Conservation (phyloP, 352 stramenopile species). For the Phytophthora rubi region DNA sequence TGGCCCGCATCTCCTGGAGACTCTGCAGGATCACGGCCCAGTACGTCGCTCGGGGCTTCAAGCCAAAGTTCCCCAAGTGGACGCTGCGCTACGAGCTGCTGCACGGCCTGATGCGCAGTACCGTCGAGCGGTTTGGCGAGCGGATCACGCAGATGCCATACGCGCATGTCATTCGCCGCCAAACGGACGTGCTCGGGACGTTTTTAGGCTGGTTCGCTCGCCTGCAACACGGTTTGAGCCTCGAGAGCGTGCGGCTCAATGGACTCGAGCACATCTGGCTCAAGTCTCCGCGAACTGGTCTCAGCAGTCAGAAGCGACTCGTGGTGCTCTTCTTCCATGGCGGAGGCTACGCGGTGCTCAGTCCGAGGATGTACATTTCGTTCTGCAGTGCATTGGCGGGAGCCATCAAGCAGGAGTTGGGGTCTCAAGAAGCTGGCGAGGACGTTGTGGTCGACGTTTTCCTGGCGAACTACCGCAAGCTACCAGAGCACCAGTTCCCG, state of each 20-base stretch:
- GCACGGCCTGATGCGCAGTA: slow-evolving; percentile 22
- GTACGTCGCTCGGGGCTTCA: slow-evolving; percentile 21
- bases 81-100: slow-evolving; percentile 45
- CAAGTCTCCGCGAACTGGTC: slow-evolving; percentile 1
- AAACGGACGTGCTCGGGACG: slow-evolving; percentile 43
- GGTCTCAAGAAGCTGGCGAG: background rate
- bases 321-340: slow-evolving; percentile 67
- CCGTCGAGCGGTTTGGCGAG: slow-evolving; percentile 30
- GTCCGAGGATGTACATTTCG: slow-evolving; percentile 46
- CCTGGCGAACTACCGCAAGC: slow-evolving; percentile 54
- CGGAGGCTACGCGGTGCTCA: slow-evolving; percentile 52
- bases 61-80: slow-evolving; percentile 42
- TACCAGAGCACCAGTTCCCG: slow-evolving; percentile 42
- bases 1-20: background rate
- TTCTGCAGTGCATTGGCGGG: slow-evolving; percentile 36
- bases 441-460: slow-evolving; percentile 40
- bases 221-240: slow-evolving; percentile 26
- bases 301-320: slow-evolving; percentile 15
- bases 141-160: slow-evolving; percentile 37
- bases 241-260: slow-evolving; percentile 39
- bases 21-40: slow-evolving; percentile 8
- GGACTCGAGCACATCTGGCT: slow-evolving; percentile 64
- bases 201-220: slow-evolving; percentile 32
- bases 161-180: slow-evolving; percentile 40
- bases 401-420: slow-evolving; percentile 29